Evolutionary conservation across 1,284 basidiomycete genomes (phyloP), one percentile per base, ranked within the genome.

Genomic region (Ganoderma boninense): DNA sequence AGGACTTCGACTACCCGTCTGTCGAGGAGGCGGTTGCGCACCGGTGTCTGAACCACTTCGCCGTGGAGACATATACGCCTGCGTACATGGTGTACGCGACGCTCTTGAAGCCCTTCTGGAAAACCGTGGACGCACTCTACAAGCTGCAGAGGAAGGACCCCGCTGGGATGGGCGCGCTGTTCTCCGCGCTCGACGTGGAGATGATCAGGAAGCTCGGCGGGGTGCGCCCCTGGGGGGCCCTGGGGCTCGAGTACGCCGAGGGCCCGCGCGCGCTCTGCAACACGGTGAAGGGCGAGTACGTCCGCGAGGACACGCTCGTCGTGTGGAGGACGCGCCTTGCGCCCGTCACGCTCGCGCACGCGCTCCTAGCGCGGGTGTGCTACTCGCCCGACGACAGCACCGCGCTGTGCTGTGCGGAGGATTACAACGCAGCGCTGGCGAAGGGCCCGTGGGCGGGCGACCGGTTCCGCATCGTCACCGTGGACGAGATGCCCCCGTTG

Each of bases 391-490:
- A 60, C 18, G 29, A 32, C 14, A 42, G 59, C 42, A 62, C 46
- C n/a, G 20, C 20, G 7, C 40, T 43, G 43, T 29, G n/a, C 40
- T 66, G 29, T n/a, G 38, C 8, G 8, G 32, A 43, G 43, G 43
- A 43, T 44, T 62, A 38, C 35, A 29, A 11, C n/a, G 65, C 20
- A 32, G 20, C 0, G 29, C 26, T 26, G 26, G 23, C 38, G 5
- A 29, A 35, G 20, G 67, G 67, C 7, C 62, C 62, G 29, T 68
- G 67, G 67, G 62, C 62, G 32, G 67, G 62, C 20, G 62, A 44
- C 23, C 38, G 43, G 62, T 59, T 68, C 54, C 59, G 43, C 43
- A 64, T 68, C n/a, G 38, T 20, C 1, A 59, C 42, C 18, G 26
- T 57, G 26, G 67, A 60, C 13, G 29, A 54, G n/a, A 29, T 46